phyloP scores from a whole-genome alignment of 179 eudicot genomes.

The Sideroxylon spinosum region DNA sequence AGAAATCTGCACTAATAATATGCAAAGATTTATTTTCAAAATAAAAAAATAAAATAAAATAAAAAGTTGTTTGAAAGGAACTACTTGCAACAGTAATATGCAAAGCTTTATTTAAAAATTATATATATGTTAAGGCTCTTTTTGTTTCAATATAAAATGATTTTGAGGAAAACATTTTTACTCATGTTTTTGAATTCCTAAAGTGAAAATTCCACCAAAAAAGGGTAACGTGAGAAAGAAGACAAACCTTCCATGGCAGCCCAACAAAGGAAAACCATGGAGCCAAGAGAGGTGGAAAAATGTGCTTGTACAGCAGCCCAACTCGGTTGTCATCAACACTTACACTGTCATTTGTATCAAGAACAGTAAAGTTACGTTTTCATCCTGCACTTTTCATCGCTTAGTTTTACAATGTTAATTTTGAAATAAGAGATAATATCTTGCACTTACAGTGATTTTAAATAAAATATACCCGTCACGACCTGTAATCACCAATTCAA shows the following conservation, averaged over 20 bases:
- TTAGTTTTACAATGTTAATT: too few species aligned
- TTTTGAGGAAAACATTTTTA: too few species aligned
- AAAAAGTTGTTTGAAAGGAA: conserved; percentile 34
- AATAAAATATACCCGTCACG: too few species aligned
- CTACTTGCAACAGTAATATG: conserved; percentile 40
- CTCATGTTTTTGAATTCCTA: too few species aligned
- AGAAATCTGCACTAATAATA: conserved; percentile 40
- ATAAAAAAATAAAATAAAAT: not conserved
- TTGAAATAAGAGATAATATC: too few species aligned
- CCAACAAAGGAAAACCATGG: conserved; percentile 88
- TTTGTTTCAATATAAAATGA: too few species aligned
- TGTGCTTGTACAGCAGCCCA: conserved; percentile 85
- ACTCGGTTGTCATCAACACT: conserved; percentile 80
- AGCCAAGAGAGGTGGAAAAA: conserved; percentile 79
- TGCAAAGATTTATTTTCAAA: not conserved
- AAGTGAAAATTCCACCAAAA: not conserved
- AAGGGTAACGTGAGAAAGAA: not conserved
- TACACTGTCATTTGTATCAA: conserved; percentile 46
- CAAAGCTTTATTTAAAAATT: too few species aligned
- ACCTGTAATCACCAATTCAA: conserved; percentile 63
- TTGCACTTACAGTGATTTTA: too few species aligned
- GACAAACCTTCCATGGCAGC: conserved; percentile 71
- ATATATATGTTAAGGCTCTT: too few species aligned
- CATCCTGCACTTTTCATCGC: too few species aligned
- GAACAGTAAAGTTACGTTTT: conserved; percentile 86